These are phyloP conservation scores for Monosporascus sp. DNA, from an alignment of 2,329 filamentous ascomycete species.

Conservation along the genomic window DNA sequence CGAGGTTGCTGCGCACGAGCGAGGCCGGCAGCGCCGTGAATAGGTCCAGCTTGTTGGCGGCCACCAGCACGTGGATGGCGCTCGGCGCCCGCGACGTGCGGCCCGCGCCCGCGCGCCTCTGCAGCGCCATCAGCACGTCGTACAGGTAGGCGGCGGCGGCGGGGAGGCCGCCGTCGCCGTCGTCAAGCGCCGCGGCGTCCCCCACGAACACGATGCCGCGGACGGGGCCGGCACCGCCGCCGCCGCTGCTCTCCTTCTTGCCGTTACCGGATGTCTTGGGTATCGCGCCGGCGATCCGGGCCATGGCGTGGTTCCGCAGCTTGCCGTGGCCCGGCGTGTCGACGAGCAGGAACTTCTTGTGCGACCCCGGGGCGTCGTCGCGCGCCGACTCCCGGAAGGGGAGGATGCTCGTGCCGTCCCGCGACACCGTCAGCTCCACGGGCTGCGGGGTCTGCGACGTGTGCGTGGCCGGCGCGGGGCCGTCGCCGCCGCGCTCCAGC, in stretches of 20 bases:
- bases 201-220: slow-evolving; percentile 76
- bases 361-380: slow-evolving; percentile 47
- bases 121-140: slow-evolving; percentile 77
- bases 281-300: slow-evolving; percentile 33
- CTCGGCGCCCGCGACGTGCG: slow-evolving; percentile 52
- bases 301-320: slow-evolving; percentile 66
- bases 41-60: slow-evolving; percentile 91
- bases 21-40: slow-evolving; percentile 84
- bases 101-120: slow-evolving; percentile 59
- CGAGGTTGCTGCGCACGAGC: slow-evolving; percentile 68
- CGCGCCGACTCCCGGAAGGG: slow-evolving; percentile 48
- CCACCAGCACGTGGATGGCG: slow-evolving; percentile 70
- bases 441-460: slow-evolving; percentile 46
- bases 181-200: slow-evolving; percentile 69
- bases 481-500: slow-evolving; percentile 48
- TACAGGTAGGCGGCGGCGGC: slow-evolving; percentile 81
- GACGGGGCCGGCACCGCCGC: slow-evolving; percentile 10
- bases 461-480: slow-evolving; percentile 39
- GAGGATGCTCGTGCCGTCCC: slow-evolving; percentile 33
- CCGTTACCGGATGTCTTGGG: neutral
- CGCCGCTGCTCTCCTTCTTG: neutral
- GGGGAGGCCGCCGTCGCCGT: slow-evolving; percentile 46
- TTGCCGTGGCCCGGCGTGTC: slow-evolving; percentile 97
- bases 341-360: slow-evolving; percentile 68
- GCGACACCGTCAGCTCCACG: slow-evolving; percentile 49